Evolutionary conservation across 1,284 basidiomycete species (phyloP), one percentile per base, ranked within the genome.

Genomic region (Erythrobasidium hasegawianum): DNA sequence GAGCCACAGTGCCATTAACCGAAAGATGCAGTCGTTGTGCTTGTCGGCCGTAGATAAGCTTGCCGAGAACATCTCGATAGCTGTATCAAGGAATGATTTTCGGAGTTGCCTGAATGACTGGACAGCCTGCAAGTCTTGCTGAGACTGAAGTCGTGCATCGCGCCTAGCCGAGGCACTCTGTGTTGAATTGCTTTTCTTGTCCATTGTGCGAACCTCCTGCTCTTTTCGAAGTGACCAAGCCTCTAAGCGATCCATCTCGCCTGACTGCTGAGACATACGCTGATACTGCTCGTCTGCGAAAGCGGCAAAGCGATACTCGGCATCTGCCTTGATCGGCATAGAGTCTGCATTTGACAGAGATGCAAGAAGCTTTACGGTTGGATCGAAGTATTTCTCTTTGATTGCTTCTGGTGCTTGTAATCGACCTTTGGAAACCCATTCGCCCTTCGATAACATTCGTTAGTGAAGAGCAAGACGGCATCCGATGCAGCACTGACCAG

Each of bases 1-100:
- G 68, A 97, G 87, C 95, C 95, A 98, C 1, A 98, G 81, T 0
- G 93, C 94, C 71, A 86, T 87, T 41, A 98, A 81, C 3, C 90
- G 85, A 55, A 92, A 88, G 4, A 88, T 84, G 33, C 71, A 70
- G 69, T 88, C 86, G 74, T 97, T 89, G 70, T 86, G 86, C 0
- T 79, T 78, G 72, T 93, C 87, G 0, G 87, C 87, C 1, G 81
- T 76, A 14, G 81, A 77, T 47, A 98, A 80, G 60, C 87, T 86
- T 18, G 81, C 82, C 0, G 90, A 86, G 76, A 91, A 92, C 87
- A 94, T 93, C 58, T 84, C 80, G 54, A 96, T 81, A 0, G 93
- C 87, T 54, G 85, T 83, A 40, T 81, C 79, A 13, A 97, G 82
- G 76, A 92, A 94, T 0, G 79, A 76, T 59, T 84, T 78, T 29